phyloP scores from a whole-genome alignment of 441 rosid species.

The Populus hybrid region DNA sequence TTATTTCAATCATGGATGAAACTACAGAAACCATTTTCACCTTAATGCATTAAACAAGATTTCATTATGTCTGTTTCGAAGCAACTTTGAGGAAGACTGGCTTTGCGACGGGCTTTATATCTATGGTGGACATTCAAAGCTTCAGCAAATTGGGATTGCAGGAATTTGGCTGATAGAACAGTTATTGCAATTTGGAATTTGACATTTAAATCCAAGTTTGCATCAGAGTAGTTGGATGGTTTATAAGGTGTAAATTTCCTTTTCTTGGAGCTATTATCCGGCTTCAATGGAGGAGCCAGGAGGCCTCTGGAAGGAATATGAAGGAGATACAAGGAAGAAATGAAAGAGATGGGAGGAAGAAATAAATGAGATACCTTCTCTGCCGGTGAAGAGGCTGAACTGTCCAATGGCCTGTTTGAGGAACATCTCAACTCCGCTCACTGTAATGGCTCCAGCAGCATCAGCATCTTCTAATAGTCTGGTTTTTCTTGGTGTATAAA shows the following conservation, averaged over 20 bases:
- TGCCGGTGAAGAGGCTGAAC: constrained; percentile 45
- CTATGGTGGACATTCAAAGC: not conserved
- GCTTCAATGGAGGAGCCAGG: not conserved
- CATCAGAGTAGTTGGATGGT: not conserved
- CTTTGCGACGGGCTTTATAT: not conserved
- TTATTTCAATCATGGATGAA: not conserved
- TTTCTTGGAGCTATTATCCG: not conserved
- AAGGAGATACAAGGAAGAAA: not conserved
- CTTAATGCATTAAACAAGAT: not conserved
- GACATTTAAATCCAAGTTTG: not conserved
- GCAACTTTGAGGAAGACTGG: not conserved
- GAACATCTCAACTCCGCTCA: constrained; percentile 62
- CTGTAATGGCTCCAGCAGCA: constrained; percentile 48
- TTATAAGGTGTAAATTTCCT: not conserved
- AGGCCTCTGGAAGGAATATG: not conserved
- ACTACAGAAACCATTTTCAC: not conserved
- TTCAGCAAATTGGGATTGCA: not conserved
- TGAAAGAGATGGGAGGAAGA: not conserved
- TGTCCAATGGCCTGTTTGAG: constrained; percentile 54
- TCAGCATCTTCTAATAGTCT: constrained; percentile 49
- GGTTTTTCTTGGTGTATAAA: constrained; percentile 53
- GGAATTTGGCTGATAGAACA: not conserved
- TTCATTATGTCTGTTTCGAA: no score
- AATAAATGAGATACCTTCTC: constrained; percentile 26
- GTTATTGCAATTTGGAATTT: not conserved